Percentiles rank a stretch among this genome's conserved stretches.
These are phyloP conservation scores for Draba incana DNA, from an alignment of 345 rosid species.

Conservation along the genomic window DNA sequence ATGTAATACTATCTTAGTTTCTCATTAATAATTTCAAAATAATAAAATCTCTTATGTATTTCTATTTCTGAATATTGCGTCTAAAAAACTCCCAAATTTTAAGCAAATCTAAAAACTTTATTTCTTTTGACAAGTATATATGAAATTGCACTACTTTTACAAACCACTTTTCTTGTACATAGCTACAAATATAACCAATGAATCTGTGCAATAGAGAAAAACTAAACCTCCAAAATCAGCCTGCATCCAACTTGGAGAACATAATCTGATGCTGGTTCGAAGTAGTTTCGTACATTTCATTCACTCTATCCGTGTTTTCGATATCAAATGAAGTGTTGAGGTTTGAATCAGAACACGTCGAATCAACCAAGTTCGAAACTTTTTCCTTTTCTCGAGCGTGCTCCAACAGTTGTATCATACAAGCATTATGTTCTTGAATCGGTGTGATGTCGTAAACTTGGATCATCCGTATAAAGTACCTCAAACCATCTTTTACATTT, in stretches of 20 bases:
- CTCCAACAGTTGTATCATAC: constrained; percentile 65
- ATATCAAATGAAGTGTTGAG: constrained; percentile 24
- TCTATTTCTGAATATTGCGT: background rate
- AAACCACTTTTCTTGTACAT: background rate
- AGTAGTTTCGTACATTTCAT: constrained; percentile 18
- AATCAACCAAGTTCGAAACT: constrained; percentile 28
- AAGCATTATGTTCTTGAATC: constrained; percentile 56
- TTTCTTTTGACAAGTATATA: constrained; percentile 27
- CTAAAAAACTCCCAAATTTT: background rate
- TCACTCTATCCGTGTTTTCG: constrained; percentile 1
- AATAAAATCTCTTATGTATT: constrained; percentile 11
- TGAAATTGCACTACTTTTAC: background rate
- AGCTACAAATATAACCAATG: constrained; percentile 23
- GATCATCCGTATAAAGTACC: constrained; percentile 54
- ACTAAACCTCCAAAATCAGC: constrained; percentile 40
- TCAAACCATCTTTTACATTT: constrained; percentile 51
- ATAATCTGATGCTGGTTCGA: constrained; percentile 33
- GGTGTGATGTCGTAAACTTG: constrained; percentile 54
- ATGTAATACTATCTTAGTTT: constrained; percentile 19
- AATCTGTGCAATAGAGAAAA: constrained; percentile 23
- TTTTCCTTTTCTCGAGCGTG: constrained; percentile 43
- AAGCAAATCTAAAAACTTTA: constrained; percentile 7
- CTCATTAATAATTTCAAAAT: background rate
- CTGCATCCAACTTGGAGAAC: constrained; percentile 50
- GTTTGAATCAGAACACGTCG: constrained; percentile 33